Evolutionary conservation across 768 basidiomycete species (phyloP).

Genomic region (Cubamyces lactineus): DNA sequence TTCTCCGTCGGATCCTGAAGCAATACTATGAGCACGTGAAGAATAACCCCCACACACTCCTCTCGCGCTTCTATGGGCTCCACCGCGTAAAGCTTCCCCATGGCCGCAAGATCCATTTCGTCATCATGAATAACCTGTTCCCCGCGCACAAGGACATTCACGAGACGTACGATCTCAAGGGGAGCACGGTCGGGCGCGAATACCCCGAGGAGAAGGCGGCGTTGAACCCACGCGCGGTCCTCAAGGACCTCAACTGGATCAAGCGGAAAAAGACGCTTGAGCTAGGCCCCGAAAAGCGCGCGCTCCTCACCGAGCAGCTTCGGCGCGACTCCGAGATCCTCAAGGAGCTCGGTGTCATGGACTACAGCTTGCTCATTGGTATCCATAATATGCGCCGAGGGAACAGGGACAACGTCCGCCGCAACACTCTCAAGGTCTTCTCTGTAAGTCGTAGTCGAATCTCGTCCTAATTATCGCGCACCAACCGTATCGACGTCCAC

Average conservation of each 20-base stretch:
- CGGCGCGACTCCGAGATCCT: slow-evolving; percentile 86
- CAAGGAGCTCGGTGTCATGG: slow-evolving; percentile 87
- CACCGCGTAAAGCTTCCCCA: slow-evolving; percentile 96
- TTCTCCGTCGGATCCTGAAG: slow-evolving; percentile 81
- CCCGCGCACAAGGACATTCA: slow-evolving; percentile 97
- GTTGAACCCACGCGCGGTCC: slow-evolving; percentile 82
- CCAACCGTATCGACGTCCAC: slow-evolving; percentile 9
- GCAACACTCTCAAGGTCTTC: slow-evolving; percentile 90
- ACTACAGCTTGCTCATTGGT: slow-evolving; percentile 93
- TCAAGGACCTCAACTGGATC: slow-evolving; percentile 99
- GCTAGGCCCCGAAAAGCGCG: slow-evolving; percentile 95
- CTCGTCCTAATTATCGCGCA: background rate
- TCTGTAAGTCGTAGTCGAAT: slow-evolving; percentile 58
- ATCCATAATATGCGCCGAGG: slow-evolving; percentile 91
- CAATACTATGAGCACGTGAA: slow-evolving; percentile 86
- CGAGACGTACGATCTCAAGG: slow-evolving; percentile 97
- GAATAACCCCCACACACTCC: slow-evolving; percentile 88
- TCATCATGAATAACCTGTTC: slow-evolving; percentile 99
- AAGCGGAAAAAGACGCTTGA: slow-evolving; percentile 75
- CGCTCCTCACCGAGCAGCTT: slow-evolving; percentile 88
- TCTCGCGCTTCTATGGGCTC: slow-evolving; percentile 95
- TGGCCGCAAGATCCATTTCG: slow-evolving; percentile 96
- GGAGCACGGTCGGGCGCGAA: slow-evolving; percentile 86
- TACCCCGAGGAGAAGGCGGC: slow-evolving; percentile 81
- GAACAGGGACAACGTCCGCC: slow-evolving; percentile 88